A percentile compares a stretch with the other conserved stretches of the same genome.
Conservation (phyloP, 345 rosid species). For the Trapa incisa region DNA sequence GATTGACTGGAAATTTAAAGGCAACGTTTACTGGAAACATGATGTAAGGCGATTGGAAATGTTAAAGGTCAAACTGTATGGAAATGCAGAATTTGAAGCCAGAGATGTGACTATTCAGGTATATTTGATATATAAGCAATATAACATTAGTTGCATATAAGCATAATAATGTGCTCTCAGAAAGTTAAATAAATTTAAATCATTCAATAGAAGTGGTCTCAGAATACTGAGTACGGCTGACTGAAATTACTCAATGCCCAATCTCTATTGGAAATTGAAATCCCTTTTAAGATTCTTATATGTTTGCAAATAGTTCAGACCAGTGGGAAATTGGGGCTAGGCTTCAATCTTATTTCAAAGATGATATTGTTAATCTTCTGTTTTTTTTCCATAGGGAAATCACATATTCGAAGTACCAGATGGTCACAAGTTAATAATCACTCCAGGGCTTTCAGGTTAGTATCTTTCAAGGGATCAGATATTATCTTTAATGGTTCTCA, state of each 20-base stretch:
- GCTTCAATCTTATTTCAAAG: neutral
- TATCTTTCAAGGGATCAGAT: neutral
- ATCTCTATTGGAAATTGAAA: neutral
- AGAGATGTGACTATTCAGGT: constrained; percentile 60
- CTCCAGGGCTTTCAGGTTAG: constrained; percentile 49
- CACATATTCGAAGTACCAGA: constrained; percentile 80
- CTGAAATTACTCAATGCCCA: neutral
- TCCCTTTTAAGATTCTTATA: neutral
- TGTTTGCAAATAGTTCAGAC: neutral
- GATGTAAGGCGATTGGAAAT: constrained; percentile 53
- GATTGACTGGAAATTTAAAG: constrained; percentile 59
- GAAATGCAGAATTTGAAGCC: constrained; percentile 94
- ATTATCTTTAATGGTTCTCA: neutral
- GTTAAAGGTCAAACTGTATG: constrained; percentile 59
- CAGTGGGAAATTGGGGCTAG: neutral
- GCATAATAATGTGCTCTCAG: neutral
- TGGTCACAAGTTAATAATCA: constrained; percentile 57
- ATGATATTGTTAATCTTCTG: neutral
- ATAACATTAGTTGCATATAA: neutral
- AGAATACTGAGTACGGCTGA: neutral
- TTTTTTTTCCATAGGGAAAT: constrained; percentile 48
- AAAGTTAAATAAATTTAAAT: no score
- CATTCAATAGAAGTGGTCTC: neutral
- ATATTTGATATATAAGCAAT: neutral
- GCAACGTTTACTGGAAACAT: constrained; percentile 83